Base-by-base conservation (phyloP, 2,329 filamentous ascomycete species). In the Colletotrichum coccodes region DNA sequence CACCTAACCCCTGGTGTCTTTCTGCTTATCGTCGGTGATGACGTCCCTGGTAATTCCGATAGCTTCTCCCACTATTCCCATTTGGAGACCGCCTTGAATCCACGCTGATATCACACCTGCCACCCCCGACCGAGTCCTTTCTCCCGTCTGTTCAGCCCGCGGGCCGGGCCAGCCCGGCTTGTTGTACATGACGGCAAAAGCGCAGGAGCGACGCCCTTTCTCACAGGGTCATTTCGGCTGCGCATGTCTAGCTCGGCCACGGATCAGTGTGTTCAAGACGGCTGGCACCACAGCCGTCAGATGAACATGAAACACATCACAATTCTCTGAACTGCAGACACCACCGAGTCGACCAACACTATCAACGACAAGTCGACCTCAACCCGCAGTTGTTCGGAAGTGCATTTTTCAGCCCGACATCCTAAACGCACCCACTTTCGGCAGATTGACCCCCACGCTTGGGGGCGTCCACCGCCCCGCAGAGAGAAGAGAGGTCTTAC, bases 111-210 rank as follows among this genome's bases (percentile, higher is more conserved):
- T 61, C 30, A 46, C 42, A 38, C 44, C 18, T 36, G 40, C 38
- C n/a, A 40, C 12, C 47, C 38, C 26, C 16, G 40, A 12, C 52
- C 32, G 52, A 47, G 30, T 52, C 30, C 30, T 47, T 64, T 59
- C 49, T 14, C 40, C 66, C 47, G 28, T 38, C 40, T 32, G 54
- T 60, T 34, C 40, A 65, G 34, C 14, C 40, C 42, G 42, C 66
- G 61, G 66, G 40, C 56, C 66, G 61, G 66, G n/a, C 66, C 66
- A 54, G 61, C 61, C 61, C 66, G 61, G 66, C 66, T 69, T 69
- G 66, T 46, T 53, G 30, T 40, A 11, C 53, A 47, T 23, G 30
- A 18, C 53, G 52, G 49, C 28, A 53, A 47, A 54, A 36, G 53
- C 30, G 54, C 46, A 34, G 54, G 44, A 47, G 42, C 28, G 42